Base-by-base conservation (phyloP, 306 rosid species). In the Chamaecrista fasciculata region DNA sequence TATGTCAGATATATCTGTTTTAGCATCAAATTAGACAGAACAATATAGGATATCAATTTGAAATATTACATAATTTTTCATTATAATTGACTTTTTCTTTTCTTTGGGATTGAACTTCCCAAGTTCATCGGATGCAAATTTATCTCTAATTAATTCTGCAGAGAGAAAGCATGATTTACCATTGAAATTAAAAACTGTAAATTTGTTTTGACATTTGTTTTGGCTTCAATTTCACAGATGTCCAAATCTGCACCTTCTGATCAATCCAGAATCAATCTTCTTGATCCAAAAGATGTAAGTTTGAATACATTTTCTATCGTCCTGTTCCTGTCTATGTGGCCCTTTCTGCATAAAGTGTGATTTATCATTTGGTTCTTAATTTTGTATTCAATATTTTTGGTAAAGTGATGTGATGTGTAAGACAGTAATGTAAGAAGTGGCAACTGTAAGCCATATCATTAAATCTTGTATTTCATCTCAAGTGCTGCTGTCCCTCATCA, bases 201-300 rank as follows among this genome's bases (percentile, higher is more conserved):
- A 8, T 18, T 59, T 69, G 34, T 37, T 60, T 65, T 83, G 75
- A 72, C 68, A 40, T 73, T 58, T 74, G 42, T 58, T 71, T 7
- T 58, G 70, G 66, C 44, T 74, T 80, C 79, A 53, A 74, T 74
- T 18, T 82, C 74, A 36, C 78, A 93, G 98, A 94, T 94, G 98
- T 94, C 98, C 67, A 94, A 94, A 82, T 94, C 98, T 52, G 87
- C 98, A 11, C 92, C 96, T 69, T 90, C 98, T 70, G 98, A 94
- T 79, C 98, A 79, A 67, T 94, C 98, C 55, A 83, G 98, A 76
- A 90, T 94, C 81, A 94, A 90, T 78, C 87, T 94, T 80, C 98
- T 94, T 47, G 98, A 94, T 68, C 62, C 97, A 76, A 90, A 90
- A 85, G 98, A 94, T 71, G 98, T 90, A 78, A 86, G 93, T 71